Percentiles rank a stretch among this genome's conserved stretches.
These are phyloP conservation scores for Ceratonia siliqua DNA, from an alignment of 306 rosid genomes.

Conservation along the genomic window DNA sequence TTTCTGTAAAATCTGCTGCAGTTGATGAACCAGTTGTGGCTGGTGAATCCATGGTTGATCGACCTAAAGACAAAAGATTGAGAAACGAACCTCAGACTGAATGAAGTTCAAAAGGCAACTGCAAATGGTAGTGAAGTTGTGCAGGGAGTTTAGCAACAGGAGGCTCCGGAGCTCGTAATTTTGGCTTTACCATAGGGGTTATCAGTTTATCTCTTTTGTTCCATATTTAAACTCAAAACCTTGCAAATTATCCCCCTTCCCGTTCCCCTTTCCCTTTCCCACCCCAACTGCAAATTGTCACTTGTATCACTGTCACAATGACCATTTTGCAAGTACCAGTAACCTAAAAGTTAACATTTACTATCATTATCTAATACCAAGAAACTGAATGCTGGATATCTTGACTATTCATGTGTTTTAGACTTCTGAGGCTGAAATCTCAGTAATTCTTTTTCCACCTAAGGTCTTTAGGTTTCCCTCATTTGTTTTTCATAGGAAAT, in stretches of 20 bases:
- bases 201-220: constrained; percentile 23
- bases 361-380: too few species aligned
- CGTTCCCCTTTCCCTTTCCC: background rate
- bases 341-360: too few species aligned
- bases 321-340: background rate
- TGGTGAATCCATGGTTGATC: constrained; percentile 16
- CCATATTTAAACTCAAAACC: constrained; percentile 14
- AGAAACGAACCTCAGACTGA: constrained; percentile 20
- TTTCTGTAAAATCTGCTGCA: constrained; percentile 12
- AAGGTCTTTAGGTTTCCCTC: too few species aligned
- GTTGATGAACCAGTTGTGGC: background rate
- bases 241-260: background rate
- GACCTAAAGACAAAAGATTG: constrained; percentile 3
- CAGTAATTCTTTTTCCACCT: too few species aligned
- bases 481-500: too few species aligned
- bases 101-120: constrained; percentile 11
- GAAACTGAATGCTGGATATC: too few species aligned
- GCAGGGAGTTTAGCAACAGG: constrained; percentile 21
- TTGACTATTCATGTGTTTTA: too few species aligned
- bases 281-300: too few species aligned
- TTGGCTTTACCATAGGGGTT: constrained; percentile 26
- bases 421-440: too few species aligned
- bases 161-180: constrained; percentile 26
- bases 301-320: background rate
- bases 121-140: too few species aligned